phyloP scores from a whole-genome alignment of 2,329 filamentous ascomycete genomes.

The Colletotrichum sp. region DNA sequence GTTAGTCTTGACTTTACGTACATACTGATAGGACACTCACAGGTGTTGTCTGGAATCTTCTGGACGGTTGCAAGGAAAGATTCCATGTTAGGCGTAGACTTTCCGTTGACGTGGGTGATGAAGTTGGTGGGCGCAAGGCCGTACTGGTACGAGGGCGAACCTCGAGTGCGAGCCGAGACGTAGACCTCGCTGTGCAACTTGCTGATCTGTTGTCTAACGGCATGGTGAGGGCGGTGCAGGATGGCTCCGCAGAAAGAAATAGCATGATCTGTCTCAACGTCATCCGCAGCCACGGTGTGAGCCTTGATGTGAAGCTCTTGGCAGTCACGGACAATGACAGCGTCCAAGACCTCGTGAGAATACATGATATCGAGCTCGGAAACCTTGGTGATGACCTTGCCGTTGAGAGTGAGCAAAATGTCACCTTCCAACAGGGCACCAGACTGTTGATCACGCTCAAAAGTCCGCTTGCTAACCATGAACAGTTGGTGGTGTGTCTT shows the following conservation, averaged over 20 bases:
- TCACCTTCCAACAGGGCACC: slow-evolving; percentile 84
- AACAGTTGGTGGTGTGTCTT: slow-evolving; percentile 94
- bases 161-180: slow-evolving; percentile 84
- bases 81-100: slow-evolving; percentile 81
- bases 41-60: slow-evolving; percentile 94
- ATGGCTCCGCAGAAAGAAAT: slow-evolving; percentile 96
- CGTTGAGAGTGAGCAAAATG: slow-evolving; percentile 89
- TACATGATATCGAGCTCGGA: slow-evolving; percentile 98
- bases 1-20: slow-evolving; percentile 15
- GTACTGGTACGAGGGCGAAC: slow-evolving; percentile 87
- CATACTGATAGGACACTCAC: slow-evolving; percentile 46
- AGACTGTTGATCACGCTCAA: slow-evolving; percentile 57
- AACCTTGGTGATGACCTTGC: slow-evolving; percentile 89
- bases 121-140: slow-evolving; percentile 96
- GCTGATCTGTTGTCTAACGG: slow-evolving; percentile 95
- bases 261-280: slow-evolving; percentile 90
- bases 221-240: slow-evolving; percentile 91
- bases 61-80: slow-evolving; percentile 81
- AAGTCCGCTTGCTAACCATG: slow-evolving; percentile 92
- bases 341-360: slow-evolving; percentile 80
- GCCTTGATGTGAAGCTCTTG: slow-evolving; percentile 79
- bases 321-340: slow-evolving; percentile 85
- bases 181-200: slow-evolving; percentile 97
- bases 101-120: slow-evolving; percentile 93
- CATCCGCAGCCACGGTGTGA: slow-evolving; percentile 84